Percentiles rank a stretch among this genome's conserved stretches.
phyloP scores from a whole-genome alignment of 306 rosid species.

The Corylus americana region DNA sequence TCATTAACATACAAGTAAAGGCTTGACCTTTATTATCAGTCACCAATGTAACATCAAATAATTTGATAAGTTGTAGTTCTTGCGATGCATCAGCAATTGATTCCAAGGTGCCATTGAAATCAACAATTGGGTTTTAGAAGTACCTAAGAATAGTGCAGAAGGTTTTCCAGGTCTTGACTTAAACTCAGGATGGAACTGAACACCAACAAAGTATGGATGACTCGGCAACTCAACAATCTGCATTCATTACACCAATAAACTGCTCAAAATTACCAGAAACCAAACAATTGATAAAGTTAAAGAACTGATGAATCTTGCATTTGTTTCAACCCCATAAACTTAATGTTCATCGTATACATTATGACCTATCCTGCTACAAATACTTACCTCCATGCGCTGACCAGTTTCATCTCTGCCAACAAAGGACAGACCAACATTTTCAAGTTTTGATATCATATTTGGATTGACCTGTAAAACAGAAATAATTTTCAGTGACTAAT shows the following conservation, averaged over 20 bases:
- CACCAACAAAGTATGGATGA: constrained; percentile 84
- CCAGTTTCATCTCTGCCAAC: constrained; percentile 84
- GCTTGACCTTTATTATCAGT: background rate
- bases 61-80: background rate
- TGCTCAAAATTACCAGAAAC: background rate
- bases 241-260: constrained; percentile 27
- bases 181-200: constrained; percentile 89
- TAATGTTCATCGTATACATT: background rate
- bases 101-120: background rate
- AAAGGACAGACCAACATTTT: constrained; percentile 75
- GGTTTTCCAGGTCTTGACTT: constrained; percentile 91
- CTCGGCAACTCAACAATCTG: constrained; percentile 80
- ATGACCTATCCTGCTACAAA: background rate
- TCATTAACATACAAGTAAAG: background rate
- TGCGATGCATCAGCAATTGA: background rate
- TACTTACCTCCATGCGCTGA: constrained; percentile 73
- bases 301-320: background rate
- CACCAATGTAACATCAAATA: background rate
- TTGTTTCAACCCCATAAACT: background rate
- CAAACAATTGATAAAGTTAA: background rate
- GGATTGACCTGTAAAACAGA: constrained; percentile 71
- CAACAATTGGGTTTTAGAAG: constrained; percentile 4
- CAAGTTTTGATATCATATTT: constrained; percentile 72
- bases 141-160: constrained; percentile 77
- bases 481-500: constrained; percentile 9